Conservation (phyloP, 768 basidiomycete species). For the Kwoniella pini region DNA sequence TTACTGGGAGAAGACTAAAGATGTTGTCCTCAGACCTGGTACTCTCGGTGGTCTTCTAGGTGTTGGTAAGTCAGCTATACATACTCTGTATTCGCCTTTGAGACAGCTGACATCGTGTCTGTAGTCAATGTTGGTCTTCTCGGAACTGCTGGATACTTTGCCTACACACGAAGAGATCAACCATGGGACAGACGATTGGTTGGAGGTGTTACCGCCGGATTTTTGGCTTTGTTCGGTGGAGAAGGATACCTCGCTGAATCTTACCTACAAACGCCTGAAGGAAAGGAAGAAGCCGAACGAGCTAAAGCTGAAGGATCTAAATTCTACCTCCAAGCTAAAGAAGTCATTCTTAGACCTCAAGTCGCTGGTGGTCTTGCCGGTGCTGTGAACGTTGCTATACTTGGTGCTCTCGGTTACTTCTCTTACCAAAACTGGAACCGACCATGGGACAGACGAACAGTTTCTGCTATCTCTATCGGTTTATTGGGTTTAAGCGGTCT, state of each 20-base stretch:
- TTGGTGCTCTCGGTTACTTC: not conserved
- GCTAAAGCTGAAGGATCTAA: conserved; percentile 60
- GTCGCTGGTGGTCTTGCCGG: conserved; percentile 69
- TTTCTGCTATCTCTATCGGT: conserved; percentile 64
- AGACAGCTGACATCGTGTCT: not conserved
- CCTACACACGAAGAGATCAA: conserved; percentile 66
- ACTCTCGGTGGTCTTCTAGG: conserved; percentile 73
- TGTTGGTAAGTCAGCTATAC: conserved; percentile 59
- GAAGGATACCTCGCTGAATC: conserved; percentile 63
- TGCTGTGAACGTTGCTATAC: conserved; percentile 30
- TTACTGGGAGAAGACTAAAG: conserved; percentile 59
- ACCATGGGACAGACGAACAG: conserved; percentile 67
- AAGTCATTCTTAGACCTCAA: conserved; percentile 65
- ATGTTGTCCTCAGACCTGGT: conserved; percentile 65
- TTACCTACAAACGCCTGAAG: conserved; percentile 64
- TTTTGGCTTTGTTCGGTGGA: conserved; percentile 50
- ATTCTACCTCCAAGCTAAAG: conserved; percentile 62
- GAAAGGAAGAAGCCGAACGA: conserved; percentile 63
- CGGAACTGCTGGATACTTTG: conserved; percentile 64
- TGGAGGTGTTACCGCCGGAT: conserved; percentile 47
- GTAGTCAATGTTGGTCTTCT: conserved; percentile 73
- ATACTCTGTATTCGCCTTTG: not conserved
- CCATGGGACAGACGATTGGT: conserved; percentile 53
- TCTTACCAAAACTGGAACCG: conserved; percentile 66
- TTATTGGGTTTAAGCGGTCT: conserved; percentile 65